Evolutionary conservation across 164 flowering plant species (phyloP).

Genomic region (Cinnamomum micranthum): DNA sequence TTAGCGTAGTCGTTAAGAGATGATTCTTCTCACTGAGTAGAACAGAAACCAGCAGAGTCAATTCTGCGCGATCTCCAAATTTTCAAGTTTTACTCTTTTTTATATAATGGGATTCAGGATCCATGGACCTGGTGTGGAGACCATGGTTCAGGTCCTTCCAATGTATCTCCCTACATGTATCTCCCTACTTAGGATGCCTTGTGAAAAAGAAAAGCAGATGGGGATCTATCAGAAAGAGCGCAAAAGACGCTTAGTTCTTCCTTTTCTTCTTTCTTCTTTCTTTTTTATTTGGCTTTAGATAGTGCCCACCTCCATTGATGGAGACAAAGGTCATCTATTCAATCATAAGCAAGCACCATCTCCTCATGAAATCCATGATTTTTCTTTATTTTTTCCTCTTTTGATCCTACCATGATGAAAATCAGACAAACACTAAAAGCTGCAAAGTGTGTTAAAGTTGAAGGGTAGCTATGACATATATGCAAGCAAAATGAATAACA

Average conservation of each 20-base stretch:
- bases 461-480: not conserved
- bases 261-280: slow-evolving; percentile 9
- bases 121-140: not conserved
- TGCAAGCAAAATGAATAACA: not conserved
- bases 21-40: not conserved
- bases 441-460: slow-evolving; percentile 1
- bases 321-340: slow-evolving; percentile 49
- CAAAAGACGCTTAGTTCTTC: slow-evolving; percentile 16
- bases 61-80: not conserved
- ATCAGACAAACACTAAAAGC: not conserved
- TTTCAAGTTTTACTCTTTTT: not conserved
- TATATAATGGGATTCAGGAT: not conserved
- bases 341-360: slow-evolving; percentile 32
- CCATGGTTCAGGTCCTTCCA: slow-evolving; percentile 18
- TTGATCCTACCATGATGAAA: not conserved
- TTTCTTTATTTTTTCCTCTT: not conserved
- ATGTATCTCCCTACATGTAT: slow-evolving; percentile 20
- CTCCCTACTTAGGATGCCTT: slow-evolving; percentile 36
- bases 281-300: slow-evolving; percentile 16
- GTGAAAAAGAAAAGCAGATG: slow-evolving; percentile 6
- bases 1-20: not conserved
- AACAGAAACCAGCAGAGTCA: not conserved
- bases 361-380: not conserved
- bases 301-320: slow-evolving; percentile 31
- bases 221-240: slow-evolving; percentile 39